Conservation (phyloP, 148 eudicot genomes). For the Gaultheria prostrata region DNA sequence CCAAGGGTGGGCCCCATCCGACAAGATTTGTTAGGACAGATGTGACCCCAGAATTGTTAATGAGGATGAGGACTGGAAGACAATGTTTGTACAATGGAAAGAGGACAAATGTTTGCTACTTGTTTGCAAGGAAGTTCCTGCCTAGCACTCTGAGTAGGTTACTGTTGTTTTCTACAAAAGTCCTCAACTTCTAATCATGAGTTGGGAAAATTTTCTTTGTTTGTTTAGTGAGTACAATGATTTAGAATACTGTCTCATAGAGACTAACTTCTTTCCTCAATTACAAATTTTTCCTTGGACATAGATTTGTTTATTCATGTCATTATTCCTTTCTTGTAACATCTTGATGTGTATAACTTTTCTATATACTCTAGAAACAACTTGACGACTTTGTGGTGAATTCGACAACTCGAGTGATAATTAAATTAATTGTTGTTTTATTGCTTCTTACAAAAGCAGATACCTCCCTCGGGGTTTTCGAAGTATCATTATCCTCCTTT, state of each 20-base stretch:
- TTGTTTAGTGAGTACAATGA: neutral
- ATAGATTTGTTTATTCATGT: neutral
- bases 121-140: conserved; percentile 69
- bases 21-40: conserved; percentile 39
- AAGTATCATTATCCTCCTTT: too few species aligned
- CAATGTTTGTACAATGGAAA: conserved; percentile 47
- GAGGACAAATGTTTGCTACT: conserved; percentile 31
- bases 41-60: conserved; percentile 35
- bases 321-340: neutral
- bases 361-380: neutral
- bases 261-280: neutral
- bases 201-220: neutral
- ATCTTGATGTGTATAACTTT: neutral
- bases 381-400: neutral
- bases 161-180: conserved; percentile 34
- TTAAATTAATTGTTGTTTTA: neutral
- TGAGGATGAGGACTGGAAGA: conserved; percentile 37
- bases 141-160: conserved; percentile 44
- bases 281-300: neutral
- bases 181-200: conserved; percentile 24
- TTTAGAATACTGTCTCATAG: neutral
- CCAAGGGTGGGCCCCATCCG: conserved; percentile 62
- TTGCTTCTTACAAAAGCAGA: too few species aligned
- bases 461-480: too few species aligned
- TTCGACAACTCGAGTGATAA: neutral